Conservation (phyloP, 176 grass and related monocot species). For the Oryza officinalis region DNA sequence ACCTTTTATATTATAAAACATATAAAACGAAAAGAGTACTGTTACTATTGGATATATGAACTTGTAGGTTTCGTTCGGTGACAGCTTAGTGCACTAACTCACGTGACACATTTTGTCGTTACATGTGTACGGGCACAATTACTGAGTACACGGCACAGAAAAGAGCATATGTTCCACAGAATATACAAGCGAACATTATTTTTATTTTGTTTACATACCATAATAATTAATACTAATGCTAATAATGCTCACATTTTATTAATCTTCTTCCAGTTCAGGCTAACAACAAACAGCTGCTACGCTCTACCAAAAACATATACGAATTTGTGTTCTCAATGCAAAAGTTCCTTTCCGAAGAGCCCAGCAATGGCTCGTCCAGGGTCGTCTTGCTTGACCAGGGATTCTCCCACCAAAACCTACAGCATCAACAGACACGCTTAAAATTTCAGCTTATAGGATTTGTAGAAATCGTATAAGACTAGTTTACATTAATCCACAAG, state of each 20-base stretch:
- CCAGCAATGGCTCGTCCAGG: constrained; percentile 72
- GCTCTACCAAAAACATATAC: neutral
- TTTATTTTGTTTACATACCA: neutral
- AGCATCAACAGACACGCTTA: neutral
- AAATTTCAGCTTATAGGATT: neutral
- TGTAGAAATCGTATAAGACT: neutral
- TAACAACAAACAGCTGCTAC: neutral
- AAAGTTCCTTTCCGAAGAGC: constrained; percentile 73
- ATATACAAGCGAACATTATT: constrained; percentile 22
- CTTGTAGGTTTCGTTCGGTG: too few species aligned
- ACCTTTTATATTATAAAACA: too few species aligned
- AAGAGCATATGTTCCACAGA: neutral
- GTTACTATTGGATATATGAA: too few species aligned
- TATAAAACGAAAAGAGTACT: too few species aligned
- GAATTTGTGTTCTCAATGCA: constrained; percentile 28
- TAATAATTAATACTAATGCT: neutral
- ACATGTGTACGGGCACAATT: neutral
- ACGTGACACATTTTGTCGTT: neutral
- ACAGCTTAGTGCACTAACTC: neutral
- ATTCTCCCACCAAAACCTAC: constrained; percentile 94
- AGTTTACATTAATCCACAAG: neutral
- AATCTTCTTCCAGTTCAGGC: neutral
- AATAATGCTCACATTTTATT: neutral
- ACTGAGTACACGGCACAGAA: neutral
- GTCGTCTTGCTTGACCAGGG: constrained; percentile 80